Evolutionary conservation across 2,329 filamentous ascomycete species (phyloP), one percentile per base, ranked within the genome.

Genomic region (Parafenestella ontariensis): DNA sequence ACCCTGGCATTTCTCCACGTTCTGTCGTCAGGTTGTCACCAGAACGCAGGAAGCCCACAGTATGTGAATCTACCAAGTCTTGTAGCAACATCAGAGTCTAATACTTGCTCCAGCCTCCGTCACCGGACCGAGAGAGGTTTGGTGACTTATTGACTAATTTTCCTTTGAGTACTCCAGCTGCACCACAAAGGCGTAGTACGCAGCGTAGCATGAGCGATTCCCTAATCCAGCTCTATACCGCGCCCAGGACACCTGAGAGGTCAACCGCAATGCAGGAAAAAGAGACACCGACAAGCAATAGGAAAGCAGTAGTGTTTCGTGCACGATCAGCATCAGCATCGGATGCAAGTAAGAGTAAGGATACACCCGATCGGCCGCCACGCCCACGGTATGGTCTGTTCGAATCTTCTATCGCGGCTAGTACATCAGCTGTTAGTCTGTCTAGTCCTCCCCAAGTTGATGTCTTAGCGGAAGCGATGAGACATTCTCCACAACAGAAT

Each of bases 201-300:
- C 62, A 64, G 40, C 68, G 68, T 13, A 69, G 65, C 36, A 62
- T 67, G 50, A 69, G 64, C 49, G 69, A 72, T 17, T 65, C 65
- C 3, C 59, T 58, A 24, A 56, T 72, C 20, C 49, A 64, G 11
- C 56, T 58, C 13, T 64, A 67, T 29, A 48, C 58, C 6, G 42
- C 48, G 13, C 53, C 58, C 8, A 46, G 52, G 10, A 52, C 59
- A 20, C 56, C 59, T 9, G 53, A 66, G 17, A 41, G 43, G 29
- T 54, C 48, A 13, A 57, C 43, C 23, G 29, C n/a, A 13, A 17
- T 47, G 18, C 39, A 34, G 13, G 37, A 40, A 7, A 26, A 26
- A 5, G 23, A n/a, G n/a, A 34, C 20, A 26, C 7, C 20, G 13
- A 29, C 15, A 13, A 43, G 24, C 31, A 3, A 40, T 18, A 52